Evolutionary conservation across 1,284 basidiomycete genomes (phyloP).

Genomic region (Mycena sp.): DNA sequence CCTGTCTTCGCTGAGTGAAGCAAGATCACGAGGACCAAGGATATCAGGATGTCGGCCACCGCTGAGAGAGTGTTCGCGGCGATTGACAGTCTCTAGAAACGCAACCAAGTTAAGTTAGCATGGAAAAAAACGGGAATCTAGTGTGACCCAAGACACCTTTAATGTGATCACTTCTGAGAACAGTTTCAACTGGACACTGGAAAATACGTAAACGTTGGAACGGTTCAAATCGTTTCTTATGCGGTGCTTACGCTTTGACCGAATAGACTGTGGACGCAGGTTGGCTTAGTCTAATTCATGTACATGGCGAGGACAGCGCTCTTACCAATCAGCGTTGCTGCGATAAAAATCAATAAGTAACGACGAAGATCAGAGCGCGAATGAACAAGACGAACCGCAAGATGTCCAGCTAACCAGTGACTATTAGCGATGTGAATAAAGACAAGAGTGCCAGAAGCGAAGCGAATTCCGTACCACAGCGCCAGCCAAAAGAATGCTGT

Average conservation of each 20-base stretch:
- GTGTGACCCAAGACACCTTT: no score
- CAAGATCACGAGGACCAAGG: conserved; percentile 26
- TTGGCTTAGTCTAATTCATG: not conserved
- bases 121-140: not conserved
- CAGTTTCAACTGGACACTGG: conserved; percentile 10
- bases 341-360: not conserved
- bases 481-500: conserved; percentile 4
- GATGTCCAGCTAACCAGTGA: conserved; percentile 28
- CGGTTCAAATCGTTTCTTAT: not conserved
- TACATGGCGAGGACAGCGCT: not conserved
- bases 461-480: conserved; percentile 13
- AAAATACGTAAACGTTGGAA: not conserved
- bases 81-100: conserved; percentile 17
- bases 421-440: not conserved
- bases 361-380: not conserved
- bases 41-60: conserved; percentile 26
- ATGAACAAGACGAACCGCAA: conserved; percentile 10
- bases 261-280: conserved; percentile 20
- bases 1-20: conserved; percentile 33
- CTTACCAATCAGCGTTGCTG: not conserved
- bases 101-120: not conserved
- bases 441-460: not conserved
- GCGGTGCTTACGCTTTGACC: conserved; percentile 15
- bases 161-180: conserved; percentile 16
- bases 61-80: conserved; percentile 20